These are phyloP conservation scores for Apostasia shenzhenica DNA, from an alignment of 106 monocot genomes.

Conservation along the genomic window DNA sequence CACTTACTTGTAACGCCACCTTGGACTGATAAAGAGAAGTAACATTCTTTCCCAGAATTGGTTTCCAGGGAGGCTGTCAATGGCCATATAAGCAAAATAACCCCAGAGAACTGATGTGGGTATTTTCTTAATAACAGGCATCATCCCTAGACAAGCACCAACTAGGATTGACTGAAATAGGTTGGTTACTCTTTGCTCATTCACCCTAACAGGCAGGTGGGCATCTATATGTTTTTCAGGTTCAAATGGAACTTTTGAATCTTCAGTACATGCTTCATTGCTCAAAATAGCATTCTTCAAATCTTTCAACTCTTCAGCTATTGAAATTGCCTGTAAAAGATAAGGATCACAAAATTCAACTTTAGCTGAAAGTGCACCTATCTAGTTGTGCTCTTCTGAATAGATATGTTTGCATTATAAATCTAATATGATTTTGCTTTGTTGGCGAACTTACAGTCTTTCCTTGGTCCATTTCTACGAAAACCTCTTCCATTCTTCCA, in stretches of 20 bases:
- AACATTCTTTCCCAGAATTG: conserved; percentile 50
- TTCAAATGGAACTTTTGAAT: conserved; percentile 28
- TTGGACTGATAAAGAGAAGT: conserved; percentile 27
- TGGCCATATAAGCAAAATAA: conserved; percentile 49
- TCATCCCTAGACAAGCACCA: conserved; percentile 34
- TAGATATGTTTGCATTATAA: no score
- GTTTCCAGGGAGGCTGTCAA: conserved; percentile 41
- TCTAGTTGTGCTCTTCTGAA: no score
- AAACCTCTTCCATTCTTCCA: conserved; percentile 78
- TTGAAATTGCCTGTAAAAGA: conserved; percentile 18
- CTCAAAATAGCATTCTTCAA: conserved; percentile 55
- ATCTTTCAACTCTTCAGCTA: conserved; percentile 39
- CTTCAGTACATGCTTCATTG: conserved; percentile 7
- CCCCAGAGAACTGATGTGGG: conserved; percentile 49
- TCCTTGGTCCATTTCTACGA: conserved; percentile 55
- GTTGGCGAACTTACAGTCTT: conserved; percentile 16
- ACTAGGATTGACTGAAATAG: conserved; percentile 42
- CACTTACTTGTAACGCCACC: conserved; percentile 35
- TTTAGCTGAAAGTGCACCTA: no score
- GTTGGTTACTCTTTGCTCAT: conserved; percentile 64
- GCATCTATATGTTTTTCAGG: conserved; percentile 67
- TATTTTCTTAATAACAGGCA: conserved; percentile 37
- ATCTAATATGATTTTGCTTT: no score
- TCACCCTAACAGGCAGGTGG: conserved; percentile 62
- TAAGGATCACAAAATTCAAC: not conserved